Evolutionary conservation across 208 protist species (phyloP).

Genomic region (Acanthamoeba castellanii): DNA sequence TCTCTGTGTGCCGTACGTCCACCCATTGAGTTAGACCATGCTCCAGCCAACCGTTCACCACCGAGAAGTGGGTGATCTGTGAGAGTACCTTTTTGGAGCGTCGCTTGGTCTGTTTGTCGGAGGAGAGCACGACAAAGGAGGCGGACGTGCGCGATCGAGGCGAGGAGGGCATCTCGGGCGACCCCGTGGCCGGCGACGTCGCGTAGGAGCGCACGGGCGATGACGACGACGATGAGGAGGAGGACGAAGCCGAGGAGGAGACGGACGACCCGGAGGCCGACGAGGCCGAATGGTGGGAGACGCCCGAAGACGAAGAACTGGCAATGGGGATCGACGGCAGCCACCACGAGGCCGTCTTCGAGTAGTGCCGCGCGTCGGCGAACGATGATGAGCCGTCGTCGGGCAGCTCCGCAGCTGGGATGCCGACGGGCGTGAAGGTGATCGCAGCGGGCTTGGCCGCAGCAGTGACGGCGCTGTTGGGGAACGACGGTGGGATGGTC

Average conservation of each 20-base stretch:
- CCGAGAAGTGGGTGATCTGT: not conserved
- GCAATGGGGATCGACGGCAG: slow-evolving; percentile 34
- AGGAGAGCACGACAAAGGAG: not conserved
- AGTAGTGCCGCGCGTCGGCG: slow-evolving; percentile 38
- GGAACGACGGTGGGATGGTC: slow-evolving; percentile 16
- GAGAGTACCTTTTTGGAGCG: not conserved
- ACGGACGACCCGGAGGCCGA: not conserved
- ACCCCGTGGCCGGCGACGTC: not conserved
- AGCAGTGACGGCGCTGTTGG: not conserved
- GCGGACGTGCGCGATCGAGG: not conserved
- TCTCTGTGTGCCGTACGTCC: not conserved
- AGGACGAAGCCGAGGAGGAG: not conserved
- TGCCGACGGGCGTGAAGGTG: not conserved
- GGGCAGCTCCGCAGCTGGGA: not conserved
- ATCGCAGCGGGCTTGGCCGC: not conserved
- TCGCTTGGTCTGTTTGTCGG: not conserved
- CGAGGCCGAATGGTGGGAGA: not conserved
- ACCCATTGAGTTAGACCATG: not conserved
- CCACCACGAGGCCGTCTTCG: slow-evolving; percentile 37
- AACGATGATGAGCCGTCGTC: not conserved
- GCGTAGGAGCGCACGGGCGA: not conserved
- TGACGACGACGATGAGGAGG: slow-evolving; percentile 29
- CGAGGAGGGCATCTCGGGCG: slow-evolving; percentile 34
- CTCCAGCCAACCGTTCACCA: not conserved
- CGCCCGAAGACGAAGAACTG: not conserved